Conservation (phyloP, 2,329 filamentous ascomycete genomes). For the Alternaria sp. region DNA sequence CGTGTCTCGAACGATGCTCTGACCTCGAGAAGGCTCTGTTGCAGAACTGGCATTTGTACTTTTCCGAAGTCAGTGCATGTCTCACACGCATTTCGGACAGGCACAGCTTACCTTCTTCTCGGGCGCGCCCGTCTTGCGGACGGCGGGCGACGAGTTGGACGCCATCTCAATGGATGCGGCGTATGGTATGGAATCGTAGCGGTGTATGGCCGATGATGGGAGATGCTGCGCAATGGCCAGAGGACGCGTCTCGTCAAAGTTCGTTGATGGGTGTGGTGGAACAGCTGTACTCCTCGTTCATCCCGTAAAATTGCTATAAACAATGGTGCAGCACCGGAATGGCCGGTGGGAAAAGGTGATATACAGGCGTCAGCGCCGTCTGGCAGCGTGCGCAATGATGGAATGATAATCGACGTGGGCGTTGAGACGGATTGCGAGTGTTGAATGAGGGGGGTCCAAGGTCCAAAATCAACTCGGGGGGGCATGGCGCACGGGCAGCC, state of each 20-base stretch:
- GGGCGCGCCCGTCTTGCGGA: constrained; percentile 78
- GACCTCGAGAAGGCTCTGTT: constrained; percentile 96
- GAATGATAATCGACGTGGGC: constrained; percentile 41
- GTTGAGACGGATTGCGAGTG: constrained; percentile 16
- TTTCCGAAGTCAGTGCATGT: background rate
- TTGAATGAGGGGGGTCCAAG: background rate
- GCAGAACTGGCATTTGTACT: constrained; percentile 68
- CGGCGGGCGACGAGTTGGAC: constrained; percentile 71
- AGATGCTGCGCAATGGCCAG: constrained; percentile 39
- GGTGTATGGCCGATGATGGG: constrained; percentile 21
- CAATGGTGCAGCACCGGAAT: constrained; percentile 33
- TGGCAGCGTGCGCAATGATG: constrained; percentile 35
- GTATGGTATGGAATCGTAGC: constrained; percentile 8
- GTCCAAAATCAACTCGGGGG: background rate
- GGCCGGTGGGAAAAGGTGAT: constrained; percentile 27
- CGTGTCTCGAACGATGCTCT: constrained; percentile 95
- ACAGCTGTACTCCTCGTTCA: constrained; percentile 42
- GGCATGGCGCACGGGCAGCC: constrained; percentile 9
- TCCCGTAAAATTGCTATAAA: constrained; percentile 35
- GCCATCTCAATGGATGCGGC: constrained; percentile 63
- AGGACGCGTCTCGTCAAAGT: constrained; percentile 50
- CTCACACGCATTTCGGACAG: background rate
- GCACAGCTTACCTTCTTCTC: constrained; percentile 76
- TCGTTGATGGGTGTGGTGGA: constrained; percentile 39
- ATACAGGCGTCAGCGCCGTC: constrained; percentile 19